Base-by-base conservation (phyloP, 495 filamentous ascomycete genomes). In the Aspergillus carlsbadensis region DNA sequence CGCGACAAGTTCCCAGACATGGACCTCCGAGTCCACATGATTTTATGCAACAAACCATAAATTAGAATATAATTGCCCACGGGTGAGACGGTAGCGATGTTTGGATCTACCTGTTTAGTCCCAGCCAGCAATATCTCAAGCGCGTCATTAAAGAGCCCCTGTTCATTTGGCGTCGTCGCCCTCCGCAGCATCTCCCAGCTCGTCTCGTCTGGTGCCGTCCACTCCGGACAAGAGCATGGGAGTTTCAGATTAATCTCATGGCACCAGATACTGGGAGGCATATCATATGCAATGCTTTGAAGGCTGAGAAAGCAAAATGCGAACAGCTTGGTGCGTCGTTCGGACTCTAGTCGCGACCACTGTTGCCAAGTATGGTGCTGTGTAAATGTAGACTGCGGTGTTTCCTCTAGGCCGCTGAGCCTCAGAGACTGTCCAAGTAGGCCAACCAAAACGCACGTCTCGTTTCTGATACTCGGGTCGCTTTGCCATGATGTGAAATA, bases 331-430 rank as follows among this genome's bases (percentile, higher is more conserved):
- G 55, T 50, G 1, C 59, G 43, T 31, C 59, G 34, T 15, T 33
- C 51, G 14, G 54, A 58, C 33, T 62, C 59, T 18, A 34, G 36
- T 41, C 39, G 24, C 8, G 45, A 24, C 55, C 59, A 62, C 21
- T 21, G 10, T 45, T 24, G 2, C 42, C 42, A 45, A n/a, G n/a
- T n/a, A n/a, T n/a, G n/a, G n/a, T n/a, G n/a, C n/a, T n/a, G n/a
- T n/a, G n/a, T n/a, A n/a, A n/a, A n/a, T n/a, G 14, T 39, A 39
- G 36, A 7, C 6, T 39, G 36, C 14, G 36, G 36, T n/a, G 82
- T 89, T n/a, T 56, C 53, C 17, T 56, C 53, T 10, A 47, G 29
- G n/a, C 53, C 53, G 17, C 53, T 56, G 6, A 39, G 20, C 17
- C 53, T 46, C 20, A 56, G 29, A 10, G 41, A 36, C 3, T 56